These are phyloP conservation scores for Mediolabrus comicus DNA, from an alignment of 108 stramenopile species.

Conservation along the genomic window DNA sequence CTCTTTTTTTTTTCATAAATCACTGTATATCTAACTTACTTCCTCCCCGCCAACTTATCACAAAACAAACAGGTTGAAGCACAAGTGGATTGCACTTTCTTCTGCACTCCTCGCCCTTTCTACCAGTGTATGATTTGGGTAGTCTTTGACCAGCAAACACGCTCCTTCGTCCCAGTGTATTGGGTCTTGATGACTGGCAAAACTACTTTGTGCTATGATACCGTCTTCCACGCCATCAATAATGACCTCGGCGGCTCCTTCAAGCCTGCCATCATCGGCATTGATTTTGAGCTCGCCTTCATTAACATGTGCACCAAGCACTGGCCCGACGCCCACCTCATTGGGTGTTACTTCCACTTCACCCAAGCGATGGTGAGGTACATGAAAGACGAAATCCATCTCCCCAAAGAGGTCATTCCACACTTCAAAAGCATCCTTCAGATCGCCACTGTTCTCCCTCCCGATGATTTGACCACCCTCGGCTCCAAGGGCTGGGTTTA, in stretches of 20 bases:
- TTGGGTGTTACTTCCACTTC: conserved; percentile 5
- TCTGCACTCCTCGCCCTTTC: background rate
- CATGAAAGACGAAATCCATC: background rate
- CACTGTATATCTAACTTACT: background rate
- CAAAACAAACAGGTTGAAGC: background rate
- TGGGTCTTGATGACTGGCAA: conserved; percentile 2
- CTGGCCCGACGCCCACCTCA: background rate
- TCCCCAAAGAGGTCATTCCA: background rate
- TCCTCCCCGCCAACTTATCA: background rate
- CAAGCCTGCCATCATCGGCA: background rate
- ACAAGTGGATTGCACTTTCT: conserved; percentile 2
- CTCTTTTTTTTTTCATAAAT: background rate
- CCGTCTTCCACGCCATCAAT: background rate
- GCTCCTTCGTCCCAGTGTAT: background rate
- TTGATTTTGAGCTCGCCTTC: background rate
- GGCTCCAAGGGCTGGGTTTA: background rate
- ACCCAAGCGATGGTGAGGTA: background rate
- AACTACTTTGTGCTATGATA: background rate
- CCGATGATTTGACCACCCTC: background rate
- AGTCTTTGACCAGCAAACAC: background rate
- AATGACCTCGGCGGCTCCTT: background rate
- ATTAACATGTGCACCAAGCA: background rate
- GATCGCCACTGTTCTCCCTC: background rate
- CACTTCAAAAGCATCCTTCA: background rate
- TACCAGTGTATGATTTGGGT: background rate